These are phyloP conservation scores for Puccinia novopanici DNA, from an alignment of 1,284 basidiomycete genomes.

Conservation along the genomic window DNA sequence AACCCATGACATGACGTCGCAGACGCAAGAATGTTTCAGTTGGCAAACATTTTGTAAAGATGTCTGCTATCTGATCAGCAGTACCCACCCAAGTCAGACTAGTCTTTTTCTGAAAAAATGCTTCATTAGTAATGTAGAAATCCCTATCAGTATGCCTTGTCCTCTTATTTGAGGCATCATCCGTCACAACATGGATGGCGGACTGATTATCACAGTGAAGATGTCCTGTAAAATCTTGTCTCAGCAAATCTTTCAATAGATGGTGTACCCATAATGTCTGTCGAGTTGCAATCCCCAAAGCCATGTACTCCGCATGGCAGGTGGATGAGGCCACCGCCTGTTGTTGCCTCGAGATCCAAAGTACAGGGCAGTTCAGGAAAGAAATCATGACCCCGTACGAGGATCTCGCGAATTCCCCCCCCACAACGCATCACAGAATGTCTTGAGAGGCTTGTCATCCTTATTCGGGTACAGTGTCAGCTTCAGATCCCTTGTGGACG, in stretches of 20 bases:
- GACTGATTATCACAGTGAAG: slow-evolving; percentile 18
- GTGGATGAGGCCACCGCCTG: slow-evolving; percentile 1
- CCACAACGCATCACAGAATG: slow-evolving; percentile 14
- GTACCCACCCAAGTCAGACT: not conserved
- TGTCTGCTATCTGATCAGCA: too few species aligned
- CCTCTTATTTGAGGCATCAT: slow-evolving; percentile 28
- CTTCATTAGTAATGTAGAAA: slow-evolving; percentile 17
- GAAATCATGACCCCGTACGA: not conserved
- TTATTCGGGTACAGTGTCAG: not conserved
- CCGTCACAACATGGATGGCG: too few species aligned
- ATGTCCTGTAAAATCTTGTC: not conserved
- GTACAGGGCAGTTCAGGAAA: not conserved
- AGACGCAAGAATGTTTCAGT: not conserved
- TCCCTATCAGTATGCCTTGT: slow-evolving; percentile 27
- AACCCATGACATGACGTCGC: too few species aligned
- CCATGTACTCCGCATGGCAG: slow-evolving; percentile 40
- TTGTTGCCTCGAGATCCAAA: not conserved
- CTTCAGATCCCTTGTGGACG: not conserved
- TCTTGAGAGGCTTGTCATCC: not conserved
- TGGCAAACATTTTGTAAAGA: slow-evolving; percentile 9
- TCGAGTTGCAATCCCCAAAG: slow-evolving; percentile 15
- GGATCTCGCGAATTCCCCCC: too few species aligned
- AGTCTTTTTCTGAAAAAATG: not conserved
- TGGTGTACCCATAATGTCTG: slow-evolving; percentile 1
- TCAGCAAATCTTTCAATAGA: not conserved